phyloP scores from a whole-genome alignment of 768 basidiomycete species.

The Rhodosporidiobolus sp. region DNA sequence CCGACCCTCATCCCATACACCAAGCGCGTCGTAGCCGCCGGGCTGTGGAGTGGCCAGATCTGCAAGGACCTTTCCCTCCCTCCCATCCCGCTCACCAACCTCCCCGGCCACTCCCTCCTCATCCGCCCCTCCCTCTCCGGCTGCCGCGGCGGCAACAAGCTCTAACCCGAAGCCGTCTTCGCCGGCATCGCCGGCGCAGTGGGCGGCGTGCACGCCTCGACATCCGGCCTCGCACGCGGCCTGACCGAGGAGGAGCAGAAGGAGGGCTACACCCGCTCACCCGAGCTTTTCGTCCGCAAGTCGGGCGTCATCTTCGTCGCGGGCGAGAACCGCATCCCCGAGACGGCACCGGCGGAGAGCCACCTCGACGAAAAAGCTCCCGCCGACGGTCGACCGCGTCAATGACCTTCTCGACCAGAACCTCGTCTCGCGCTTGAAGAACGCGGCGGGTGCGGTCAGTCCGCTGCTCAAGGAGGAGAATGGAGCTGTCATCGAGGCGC shows the following conservation, averaged over 20 bases:
- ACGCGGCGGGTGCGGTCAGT: conserved; percentile 20
- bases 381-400: conserved; percentile 20
- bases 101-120: conserved; percentile 37
- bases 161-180: conserved; percentile 28
- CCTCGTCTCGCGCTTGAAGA: conserved; percentile 16
- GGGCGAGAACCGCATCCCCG: conserved; percentile 37
- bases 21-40: conserved; percentile 49
- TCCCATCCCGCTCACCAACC: conserved; percentile 17
- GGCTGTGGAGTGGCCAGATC: conserved; percentile 49
- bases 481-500: conserved; percentile 23
- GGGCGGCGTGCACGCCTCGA: conserved; percentile 24
- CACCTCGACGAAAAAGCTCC: conserved; percentile 23
- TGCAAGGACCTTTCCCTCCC: conserved; percentile 12
- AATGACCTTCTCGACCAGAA: conserved; percentile 18
- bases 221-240: conserved; percentile 16
- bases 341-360: not conserved
- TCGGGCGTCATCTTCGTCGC: conserved; percentile 30
- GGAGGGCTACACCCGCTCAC: conserved; percentile 25
- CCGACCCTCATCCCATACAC: conserved; percentile 45
- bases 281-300: conserved; percentile 25
- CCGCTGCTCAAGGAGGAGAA: conserved; percentile 27
- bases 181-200: conserved; percentile 27
- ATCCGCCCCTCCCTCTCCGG: conserved; percentile 17
- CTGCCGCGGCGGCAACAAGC: not conserved
- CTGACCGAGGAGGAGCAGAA: conserved; percentile 19